Evolutionary conservation across 2,329 filamentous ascomycete species (phyloP), one percentile per base, ranked within the genome.

Genomic region (Orbilia oligospora): DNA sequence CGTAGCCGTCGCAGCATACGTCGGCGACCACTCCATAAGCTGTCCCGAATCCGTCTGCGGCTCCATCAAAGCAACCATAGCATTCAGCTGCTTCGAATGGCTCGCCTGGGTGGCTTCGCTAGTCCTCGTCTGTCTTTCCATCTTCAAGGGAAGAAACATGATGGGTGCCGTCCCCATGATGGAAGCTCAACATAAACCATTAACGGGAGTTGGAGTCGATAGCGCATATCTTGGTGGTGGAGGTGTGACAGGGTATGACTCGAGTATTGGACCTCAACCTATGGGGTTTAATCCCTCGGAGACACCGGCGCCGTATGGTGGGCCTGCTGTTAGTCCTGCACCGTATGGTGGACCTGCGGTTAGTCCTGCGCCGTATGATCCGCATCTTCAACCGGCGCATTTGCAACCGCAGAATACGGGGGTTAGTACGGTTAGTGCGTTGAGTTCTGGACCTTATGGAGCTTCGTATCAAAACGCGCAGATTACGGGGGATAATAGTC

Each of bases 11-110:
- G 72, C 72, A 22, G 72, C 72, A 16, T 76, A 76, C 56, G 72
- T 76, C 18, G 72, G 72, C 41, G 72, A 76, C 36, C 72, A 76
- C 49, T 58, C 46, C 56, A 76, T 76, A 22, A 51, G 56, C 6
- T 76, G 72, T 49, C 72, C 72, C 10, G 72, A 76, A 58, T 27
- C 72, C 48, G 72, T 76, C 58, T 76, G 72, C 58, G 72, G 72
- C 14, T 56, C 72, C 27, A 76, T 76, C 18, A 76, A 76, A 49
- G 72, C 72, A 4, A 66, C 72, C 20, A 70, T 76, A 30, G 72
- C 55, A 24, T 76, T 76, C 38, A 49, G 65, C 36, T 76, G 72
- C 66, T 76, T 76, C 65, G 72, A 76, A 76, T 76, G 72, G 72
- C 65, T 76, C 24, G 46, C 72, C 46, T 76, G 72, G 72, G 56